These are phyloP conservation scores for Cyclotella choctawhatcheeana DNA, from an alignment of 108 stramenopile species.

Conservation along the genomic window DNA sequence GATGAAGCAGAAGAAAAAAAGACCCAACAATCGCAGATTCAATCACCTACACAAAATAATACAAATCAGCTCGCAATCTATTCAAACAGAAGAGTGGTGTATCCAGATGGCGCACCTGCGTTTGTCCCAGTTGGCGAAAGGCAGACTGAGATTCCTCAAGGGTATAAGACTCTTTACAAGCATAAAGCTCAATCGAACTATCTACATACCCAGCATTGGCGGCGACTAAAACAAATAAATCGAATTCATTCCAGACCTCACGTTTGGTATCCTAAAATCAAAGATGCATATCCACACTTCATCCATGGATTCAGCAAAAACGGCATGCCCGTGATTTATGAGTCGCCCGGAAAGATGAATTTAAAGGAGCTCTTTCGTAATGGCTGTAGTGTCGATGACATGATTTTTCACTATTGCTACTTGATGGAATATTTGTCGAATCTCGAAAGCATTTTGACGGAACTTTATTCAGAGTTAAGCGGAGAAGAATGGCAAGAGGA, in stretches of 20 bases:
- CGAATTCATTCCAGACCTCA: slow-evolving; percentile 60
- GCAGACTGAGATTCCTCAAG: slow-evolving; percentile 37
- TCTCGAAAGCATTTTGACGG: slow-evolving; percentile 28
- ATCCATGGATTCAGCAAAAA: slow-evolving; percentile 60
- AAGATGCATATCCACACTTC: slow-evolving; percentile 61
- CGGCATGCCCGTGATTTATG: slow-evolving; percentile 62
- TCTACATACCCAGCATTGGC: slow-evolving; percentile 57
- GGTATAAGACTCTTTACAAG: slow-evolving; percentile 36
- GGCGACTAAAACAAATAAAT: slow-evolving; percentile 46
- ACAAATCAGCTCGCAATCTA: slow-evolving; percentile 44
- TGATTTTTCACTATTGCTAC: slow-evolving; percentile 66
- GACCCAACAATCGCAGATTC: not conserved
- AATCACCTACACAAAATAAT: not conserved
- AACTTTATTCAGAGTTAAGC: slow-evolving; percentile 13
- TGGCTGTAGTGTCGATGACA: slow-evolving; percentile 58
- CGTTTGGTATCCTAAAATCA: slow-evolving; percentile 57
- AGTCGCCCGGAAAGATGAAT: slow-evolving; percentile 67
- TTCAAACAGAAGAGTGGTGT: slow-evolving; percentile 44
- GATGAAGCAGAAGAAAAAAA: slow-evolving; percentile 7
- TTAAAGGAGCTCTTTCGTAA: slow-evolving; percentile 59
- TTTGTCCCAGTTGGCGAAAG: slow-evolving; percentile 55
- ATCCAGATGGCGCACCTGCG: slow-evolving; percentile 54
- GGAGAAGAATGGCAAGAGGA: slow-evolving; percentile 43
- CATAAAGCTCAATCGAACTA: slow-evolving; percentile 53
- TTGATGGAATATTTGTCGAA: slow-evolving; percentile 67